Evolutionary conservation across 768 basidiomycete genomes (phyloP), one percentile per base, ranked within the genome.

Genomic region (Neoboletus subvelutipes): DNA sequence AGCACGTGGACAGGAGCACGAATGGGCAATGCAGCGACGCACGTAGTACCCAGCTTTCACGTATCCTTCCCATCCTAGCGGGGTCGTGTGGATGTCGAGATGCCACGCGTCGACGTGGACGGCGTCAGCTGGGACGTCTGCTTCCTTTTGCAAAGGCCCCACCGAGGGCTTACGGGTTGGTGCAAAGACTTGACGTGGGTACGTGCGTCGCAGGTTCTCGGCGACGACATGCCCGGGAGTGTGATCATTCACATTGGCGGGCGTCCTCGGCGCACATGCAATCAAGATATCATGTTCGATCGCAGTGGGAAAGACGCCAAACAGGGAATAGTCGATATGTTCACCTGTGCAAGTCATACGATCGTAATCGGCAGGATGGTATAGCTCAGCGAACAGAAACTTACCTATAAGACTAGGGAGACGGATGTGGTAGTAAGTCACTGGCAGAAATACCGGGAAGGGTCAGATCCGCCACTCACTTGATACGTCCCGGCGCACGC

Each of bases 41-140:
- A 90, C 90, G 68, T 87, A 88, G 65, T 90, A 92, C 18, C 88
- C 90, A 1, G 90, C 90, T 69, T 93, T 92, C 64, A 94, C 83
- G 69, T 92, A 94, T 66, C 87, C 92, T 66, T 91, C 90, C 92
- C 92, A 94, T 49, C 87, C 75, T 36, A 92, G 72, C 60, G 85
- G 80, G 36, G 79, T 76, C 34, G 80, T 86, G 45, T 60, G 56
- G 59, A 92, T 92, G 48, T 87, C 88, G 15, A 94, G 74, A 60
- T 86, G 78, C 92, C 92, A 93, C 20, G 74, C 70, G 59, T 81
- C 78, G 15, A 72, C 72, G 57, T 74, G 75, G 18, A 76, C 79
- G 4, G 60, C 67, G 42, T 78, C 69, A 0, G 54, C 57, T 0
- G 68, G 67, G 24, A 66, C 59, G 1, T 78, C 75, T n/a, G 41